Evolutionary conservation across 2,329 filamentous ascomycete species (phyloP).

Genomic region (Penicillium corylophilum): DNA sequence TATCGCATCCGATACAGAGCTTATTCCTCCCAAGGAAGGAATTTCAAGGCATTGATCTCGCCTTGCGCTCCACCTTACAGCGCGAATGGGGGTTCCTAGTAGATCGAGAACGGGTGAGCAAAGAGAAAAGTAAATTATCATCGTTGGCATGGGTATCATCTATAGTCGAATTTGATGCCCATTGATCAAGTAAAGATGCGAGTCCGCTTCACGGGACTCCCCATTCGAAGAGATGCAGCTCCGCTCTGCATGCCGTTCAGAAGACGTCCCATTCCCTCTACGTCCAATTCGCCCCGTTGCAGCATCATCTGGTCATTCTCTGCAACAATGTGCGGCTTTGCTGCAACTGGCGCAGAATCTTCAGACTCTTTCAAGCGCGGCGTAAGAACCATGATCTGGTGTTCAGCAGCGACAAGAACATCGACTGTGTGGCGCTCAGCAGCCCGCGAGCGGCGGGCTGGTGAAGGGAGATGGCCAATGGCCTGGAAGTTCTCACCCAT

Average conservation of each 20-base stretch:
- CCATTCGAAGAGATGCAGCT: slow-evolving; percentile 31
- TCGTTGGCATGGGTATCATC: slow-evolving; percentile 30
- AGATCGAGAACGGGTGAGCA: slow-evolving; percentile 4
- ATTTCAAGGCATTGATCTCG: slow-evolving; percentile 53
- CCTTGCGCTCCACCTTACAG: slow-evolving; percentile 55
- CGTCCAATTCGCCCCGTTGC: slow-evolving; percentile 44
- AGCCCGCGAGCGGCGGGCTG: slow-evolving; percentile 23
- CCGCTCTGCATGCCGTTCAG: slow-evolving; percentile 43
- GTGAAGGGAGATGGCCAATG: slow-evolving; percentile 37
- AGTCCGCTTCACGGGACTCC: slow-evolving; percentile 38
- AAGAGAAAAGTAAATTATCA: slow-evolving; percentile 7
- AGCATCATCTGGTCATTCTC: slow-evolving; percentile 45
- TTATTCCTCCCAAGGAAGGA: slow-evolving; percentile 38
- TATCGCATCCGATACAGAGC: slow-evolving; percentile 56
- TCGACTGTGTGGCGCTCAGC: slow-evolving; percentile 32
- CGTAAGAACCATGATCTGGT: slow-evolving; percentile 40
- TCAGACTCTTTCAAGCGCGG: slow-evolving; percentile 30
- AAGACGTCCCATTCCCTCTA: slow-evolving; percentile 50
- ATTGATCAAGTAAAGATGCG: slow-evolving; percentile 35
- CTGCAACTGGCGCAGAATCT: slow-evolving; percentile 9
- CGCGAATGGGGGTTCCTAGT: slow-evolving; percentile 37
- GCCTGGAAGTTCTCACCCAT: slow-evolving; percentile 43
- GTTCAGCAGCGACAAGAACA: slow-evolving; percentile 43
- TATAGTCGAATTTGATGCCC: slow-evolving; percentile 16
- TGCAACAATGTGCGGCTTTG: slow-evolving; percentile 18